Percentiles rank a stretch among this genome's conserved stretches.
These are phyloP conservation scores for Lantana camara DNA, from an alignment of 257 asterid genomes.

Conservation along the genomic window DNA sequence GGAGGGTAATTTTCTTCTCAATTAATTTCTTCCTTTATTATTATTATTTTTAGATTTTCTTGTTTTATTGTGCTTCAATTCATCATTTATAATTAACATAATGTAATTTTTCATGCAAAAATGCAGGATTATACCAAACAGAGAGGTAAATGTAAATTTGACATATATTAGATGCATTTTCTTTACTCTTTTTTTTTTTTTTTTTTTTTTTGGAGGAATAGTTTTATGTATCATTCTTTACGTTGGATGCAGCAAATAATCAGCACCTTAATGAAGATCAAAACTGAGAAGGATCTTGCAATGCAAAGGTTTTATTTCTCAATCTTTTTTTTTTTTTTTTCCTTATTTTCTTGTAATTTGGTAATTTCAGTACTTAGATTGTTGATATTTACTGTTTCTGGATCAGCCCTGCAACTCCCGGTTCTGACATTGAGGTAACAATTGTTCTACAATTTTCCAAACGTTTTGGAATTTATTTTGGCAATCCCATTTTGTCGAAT, in stretches of 20 bases:
- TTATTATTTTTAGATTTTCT: background rate
- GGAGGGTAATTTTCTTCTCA: constrained; percentile 56
- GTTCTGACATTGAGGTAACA: constrained; percentile 56
- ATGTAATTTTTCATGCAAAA: background rate
- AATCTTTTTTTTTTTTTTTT: background rate
- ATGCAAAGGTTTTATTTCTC: constrained; percentile 54
- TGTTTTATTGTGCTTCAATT: background rate
- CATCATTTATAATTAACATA: too few relatives aligned
- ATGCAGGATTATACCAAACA: constrained; percentile 49
- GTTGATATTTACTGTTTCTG: constrained; percentile 20
- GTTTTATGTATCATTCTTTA: background rate
- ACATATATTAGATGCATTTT: background rate
- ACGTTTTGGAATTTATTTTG: background rate
- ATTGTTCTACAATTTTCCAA: background rate
- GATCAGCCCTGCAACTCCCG: constrained; percentile 60
- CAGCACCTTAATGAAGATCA: constrained; percentile 62
- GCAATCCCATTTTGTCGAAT: background rate
- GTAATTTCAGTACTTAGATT: background rate
- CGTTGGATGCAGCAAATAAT: constrained; percentile 60
- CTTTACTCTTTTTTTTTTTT: background rate
- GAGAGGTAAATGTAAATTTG: constrained; percentile 42
- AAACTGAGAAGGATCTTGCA: constrained; percentile 59
- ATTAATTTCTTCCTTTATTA: background rate
- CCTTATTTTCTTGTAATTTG: background rate
- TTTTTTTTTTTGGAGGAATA: background rate